These are phyloP conservation scores for Fallopia convolvulus DNA, from an alignment of 148 eudicot genomes.

Conservation along the genomic window DNA sequence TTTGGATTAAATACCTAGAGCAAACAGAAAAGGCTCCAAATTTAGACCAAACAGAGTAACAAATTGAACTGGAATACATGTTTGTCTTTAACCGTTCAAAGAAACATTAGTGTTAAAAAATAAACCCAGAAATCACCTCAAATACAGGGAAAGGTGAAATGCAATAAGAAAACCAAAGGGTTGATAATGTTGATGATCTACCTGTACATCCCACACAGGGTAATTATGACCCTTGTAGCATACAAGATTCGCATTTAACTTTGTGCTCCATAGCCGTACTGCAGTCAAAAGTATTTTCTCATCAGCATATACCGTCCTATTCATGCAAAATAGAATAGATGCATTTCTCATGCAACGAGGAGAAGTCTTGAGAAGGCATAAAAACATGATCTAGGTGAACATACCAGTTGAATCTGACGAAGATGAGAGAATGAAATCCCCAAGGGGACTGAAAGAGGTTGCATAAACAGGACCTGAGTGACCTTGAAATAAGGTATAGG, in stretches of 20 bases:
- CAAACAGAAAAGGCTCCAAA: background rate
- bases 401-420: slow-evolving; percentile 95
- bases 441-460: slow-evolving; percentile 76
- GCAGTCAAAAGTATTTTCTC: slow-evolving; percentile 27
- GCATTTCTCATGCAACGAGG: background rate
- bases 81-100: background rate
- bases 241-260: slow-evolving; percentile 87
- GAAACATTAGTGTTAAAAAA: background rate
- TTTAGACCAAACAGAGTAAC: background rate
- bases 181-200: slow-evolving; percentile 15
- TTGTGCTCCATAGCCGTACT: slow-evolving; percentile 96
- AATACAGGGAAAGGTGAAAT: background rate
- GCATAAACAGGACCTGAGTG: slow-evolving; percentile 98
- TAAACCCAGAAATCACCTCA: background rate
- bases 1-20: background rate
- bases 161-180: background rate
- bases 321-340: background rate
- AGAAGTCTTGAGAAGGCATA: background rate
- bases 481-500: slow-evolving; percentile 80
- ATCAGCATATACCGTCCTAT: background rate
- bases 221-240: slow-evolving; percentile 99
- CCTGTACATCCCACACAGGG: slow-evolving; percentile 99
- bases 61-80: background rate
- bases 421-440: slow-evolving; percentile 88
- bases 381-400: slow-evolving; percentile 16